These are phyloP conservation scores for Rhexocercosporidium sp. DNA, from an alignment of 2,329 filamentous ascomycete genomes.

Conservation along the genomic window DNA sequence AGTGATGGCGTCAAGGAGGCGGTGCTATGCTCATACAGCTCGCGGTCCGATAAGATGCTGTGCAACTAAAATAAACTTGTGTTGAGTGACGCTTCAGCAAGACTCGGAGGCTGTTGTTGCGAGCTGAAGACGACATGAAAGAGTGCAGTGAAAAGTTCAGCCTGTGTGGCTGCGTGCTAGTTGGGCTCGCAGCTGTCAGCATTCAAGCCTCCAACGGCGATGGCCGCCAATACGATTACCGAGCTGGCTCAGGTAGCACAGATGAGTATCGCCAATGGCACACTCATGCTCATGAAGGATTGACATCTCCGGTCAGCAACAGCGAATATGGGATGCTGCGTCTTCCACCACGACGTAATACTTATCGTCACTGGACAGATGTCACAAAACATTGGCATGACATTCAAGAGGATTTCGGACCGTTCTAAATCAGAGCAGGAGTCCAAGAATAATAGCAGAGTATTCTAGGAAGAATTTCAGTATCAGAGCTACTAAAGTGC, in stretches of 20 bases:
- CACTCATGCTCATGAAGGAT: not conserved
- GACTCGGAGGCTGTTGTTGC: not conserved
- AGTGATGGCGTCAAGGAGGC: not conserved
- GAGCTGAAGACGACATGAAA: not conserved
- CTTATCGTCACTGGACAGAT: not conserved
- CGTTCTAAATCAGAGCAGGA: too few relatives aligned
- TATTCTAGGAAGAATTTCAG: too few relatives aligned
- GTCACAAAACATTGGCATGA: not conserved
- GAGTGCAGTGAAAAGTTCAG: not conserved
- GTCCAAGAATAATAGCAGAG: too few relatives aligned
- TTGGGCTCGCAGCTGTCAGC: constrained; percentile 12
- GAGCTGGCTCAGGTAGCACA: too few relatives aligned
- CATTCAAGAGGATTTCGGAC: not conserved
- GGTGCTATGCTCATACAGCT: not conserved
- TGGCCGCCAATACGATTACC: not conserved
- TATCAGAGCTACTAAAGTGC: too few relatives aligned
- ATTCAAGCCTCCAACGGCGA: constrained; percentile 2
- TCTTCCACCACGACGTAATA: not conserved
- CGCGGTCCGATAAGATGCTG: not conserved
- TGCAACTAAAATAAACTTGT: not conserved
- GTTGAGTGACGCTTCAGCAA: not conserved
- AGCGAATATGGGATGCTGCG: not conserved
- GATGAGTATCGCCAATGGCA: not conserved
- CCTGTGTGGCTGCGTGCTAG: constrained; percentile 5
- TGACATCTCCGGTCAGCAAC: not conserved